Percentiles rank a stretch among this genome's conserved stretches.
These are phyloP conservation scores for Lipomyces sp. DNA, from an alignment of 805 yeast species.

Conservation along the genomic window DNA sequence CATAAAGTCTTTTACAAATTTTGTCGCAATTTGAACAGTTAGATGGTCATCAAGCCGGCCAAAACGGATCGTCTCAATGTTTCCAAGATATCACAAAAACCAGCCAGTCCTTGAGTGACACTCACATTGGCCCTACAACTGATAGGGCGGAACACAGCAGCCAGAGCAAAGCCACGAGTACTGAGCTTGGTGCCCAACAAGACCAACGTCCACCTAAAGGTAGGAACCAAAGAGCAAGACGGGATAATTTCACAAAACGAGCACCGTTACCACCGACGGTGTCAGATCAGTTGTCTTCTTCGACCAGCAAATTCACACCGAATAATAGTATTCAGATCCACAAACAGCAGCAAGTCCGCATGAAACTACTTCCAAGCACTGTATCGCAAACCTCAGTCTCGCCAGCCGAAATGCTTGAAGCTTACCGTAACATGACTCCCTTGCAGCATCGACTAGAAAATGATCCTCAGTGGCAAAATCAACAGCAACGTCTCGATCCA, in stretches of 20 bases:
- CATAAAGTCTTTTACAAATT: slow-evolving; percentile 20
- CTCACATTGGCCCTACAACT: not conserved
- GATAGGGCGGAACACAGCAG: not conserved
- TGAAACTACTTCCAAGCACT: not conserved
- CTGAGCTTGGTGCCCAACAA: not conserved
- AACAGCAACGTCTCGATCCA: not conserved
- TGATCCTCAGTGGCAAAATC: slow-evolving; percentile 27
- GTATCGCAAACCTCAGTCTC: not conserved
- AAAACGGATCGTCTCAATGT: not conserved
- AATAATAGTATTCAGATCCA: not conserved
- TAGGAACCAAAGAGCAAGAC: not conserved
- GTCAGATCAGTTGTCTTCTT: not conserved
- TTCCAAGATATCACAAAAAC: not conserved
- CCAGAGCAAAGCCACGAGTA: not conserved
- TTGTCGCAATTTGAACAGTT: slow-evolving; percentile 23
- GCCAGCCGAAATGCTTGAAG: not conserved
- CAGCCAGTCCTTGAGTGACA: not conserved
- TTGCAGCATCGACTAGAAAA: slow-evolving; percentile 17
- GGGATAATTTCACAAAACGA: not conserved
- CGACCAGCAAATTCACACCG: not conserved
- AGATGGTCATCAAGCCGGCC: slow-evolving; percentile 7
- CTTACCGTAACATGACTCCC: slow-evolving; percentile 18
- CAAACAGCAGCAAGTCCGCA: not conserved
- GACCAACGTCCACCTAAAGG: not conserved
- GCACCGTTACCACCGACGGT: not conserved